Base-by-base conservation (phyloP, 257 asterid species). In the Ligustrum vulgare region DNA sequence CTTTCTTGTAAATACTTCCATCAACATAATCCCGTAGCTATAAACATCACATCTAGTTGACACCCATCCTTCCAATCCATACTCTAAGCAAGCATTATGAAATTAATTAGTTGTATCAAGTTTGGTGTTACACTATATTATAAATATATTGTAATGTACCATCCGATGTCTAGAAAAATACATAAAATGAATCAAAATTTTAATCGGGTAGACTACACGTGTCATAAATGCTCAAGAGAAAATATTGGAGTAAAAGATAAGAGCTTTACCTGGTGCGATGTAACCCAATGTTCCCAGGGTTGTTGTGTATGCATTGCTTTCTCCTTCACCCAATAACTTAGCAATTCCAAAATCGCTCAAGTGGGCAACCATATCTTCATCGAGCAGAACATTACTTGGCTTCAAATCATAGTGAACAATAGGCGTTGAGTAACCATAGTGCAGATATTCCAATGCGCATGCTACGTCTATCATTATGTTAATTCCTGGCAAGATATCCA, bases 391-490 rank as follows among this genome's bases (percentile, higher is more conserved):
- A 28, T 28, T 28, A 28, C 69, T 75, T 6, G 69, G 79, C 74
- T 75, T 75, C 25, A 71, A 28, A 51, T 77, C 80, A 33, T 72
- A 63, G 32, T 77, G 80, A 62, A 71, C 71, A 0, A 77, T 6
- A 7, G 72, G 67, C 0, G 37, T 43, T 28, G 31, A 28, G 31
- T 28, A 28, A 28, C 77, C 81, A 28, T 45, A 58, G 35, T 77
- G 77, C 7, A 77, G 73, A 64, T 77, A 77, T 23, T 77, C 77
- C n/a, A 76, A n/a, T 37, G 80, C 75, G 12, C 33, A 36, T 23
- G 75, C 80, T 20, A 56, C 75, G 28, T 76, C 81, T 1, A 77
- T 36, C 76, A 77, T 77, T n/a, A 77, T 77, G 39, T 33, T 43
- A 5, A 77, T n/a, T 49, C 80, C 41, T 11, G 70, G 80, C 6